Evolutionary conservation across 805 yeast genomes (phyloP).

Genomic region (Candida jianshihensis): DNA sequence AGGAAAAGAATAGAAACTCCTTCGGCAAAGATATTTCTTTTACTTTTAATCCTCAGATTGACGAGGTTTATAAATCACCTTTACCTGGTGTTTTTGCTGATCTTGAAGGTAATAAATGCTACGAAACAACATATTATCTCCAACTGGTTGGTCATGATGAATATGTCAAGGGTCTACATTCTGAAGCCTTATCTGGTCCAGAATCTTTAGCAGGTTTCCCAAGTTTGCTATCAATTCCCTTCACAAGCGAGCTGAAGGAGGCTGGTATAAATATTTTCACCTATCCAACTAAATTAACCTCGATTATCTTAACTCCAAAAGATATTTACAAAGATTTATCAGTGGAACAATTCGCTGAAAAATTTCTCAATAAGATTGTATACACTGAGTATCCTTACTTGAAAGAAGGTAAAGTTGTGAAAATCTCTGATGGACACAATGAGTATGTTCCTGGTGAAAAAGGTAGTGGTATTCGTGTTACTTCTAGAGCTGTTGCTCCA

Average conservation of each 20-base stretch:
- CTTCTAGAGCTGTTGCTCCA: constrained; percentile 34
- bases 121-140: constrained; percentile 48
- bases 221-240: constrained; percentile 64
- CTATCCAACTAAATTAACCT: constrained; percentile 76
- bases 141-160: constrained; percentile 37
- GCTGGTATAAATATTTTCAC: constrained; percentile 76
- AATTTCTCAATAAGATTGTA: constrained; percentile 53
- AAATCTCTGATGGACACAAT: constrained; percentile 48
- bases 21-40: constrained; percentile 68
- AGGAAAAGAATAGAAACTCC: constrained; percentile 66
- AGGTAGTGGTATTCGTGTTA: constrained; percentile 26
- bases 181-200: constrained; percentile 64
- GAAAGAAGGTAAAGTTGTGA: constrained; percentile 66
- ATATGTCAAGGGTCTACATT: constrained; percentile 49
- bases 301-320: constrained; percentile 60
- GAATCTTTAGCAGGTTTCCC: constrained; percentile 88
- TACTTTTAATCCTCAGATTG: constrained; percentile 69
- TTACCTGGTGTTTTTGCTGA: constrained; percentile 71
- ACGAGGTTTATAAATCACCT: constrained; percentile 64
- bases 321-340: constrained; percentile 49
- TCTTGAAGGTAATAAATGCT: constrained; percentile 72
- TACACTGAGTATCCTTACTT: constrained; percentile 90
- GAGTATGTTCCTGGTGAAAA: constrained; percentile 33
- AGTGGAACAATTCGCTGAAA: constrained; percentile 57
- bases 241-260: constrained; percentile 41